Evolutionary conservation across 2,329 filamentous ascomycete species (phyloP), one percentile per base, ranked within the genome.

Genomic region (Penicillium glabrum): DNA sequence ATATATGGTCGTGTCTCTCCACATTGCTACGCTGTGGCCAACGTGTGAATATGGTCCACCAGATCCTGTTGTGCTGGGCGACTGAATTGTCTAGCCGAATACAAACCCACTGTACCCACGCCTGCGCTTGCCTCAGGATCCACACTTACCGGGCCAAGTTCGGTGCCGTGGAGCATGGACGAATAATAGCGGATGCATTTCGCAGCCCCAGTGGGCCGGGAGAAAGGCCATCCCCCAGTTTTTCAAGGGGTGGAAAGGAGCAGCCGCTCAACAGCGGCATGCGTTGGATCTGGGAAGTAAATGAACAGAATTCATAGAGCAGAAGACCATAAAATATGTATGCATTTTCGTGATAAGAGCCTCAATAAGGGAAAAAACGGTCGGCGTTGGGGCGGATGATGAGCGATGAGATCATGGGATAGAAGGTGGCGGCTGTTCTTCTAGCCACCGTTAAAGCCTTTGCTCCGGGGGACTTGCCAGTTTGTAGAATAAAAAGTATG

Each of bases 171-270:
- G 52, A 53, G 31, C 39, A 24, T 33, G 51, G 53, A 50, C 63
- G 63, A 66, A 66, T 66, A 24, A 62, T 29, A 53, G 41, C 16
- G 31, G 26, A 37, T 33, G 29, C 46, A 66, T 66, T 66, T 66
- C 61, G 56, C 57, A 66, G 61, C 58, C 60, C 37, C 41, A 57
- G 61, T 61, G 61, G 58, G 58, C 52, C 59, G 54, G 48, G 39
- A 24, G 43, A 31, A 53, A 49, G 41, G 51, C 47, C 51, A 50
- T 23, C 48, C 39, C 49, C 46, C 29, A 39, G 46, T 49, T 37
- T 51, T 35, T 19, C 16, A 51, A 31, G 26, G 41, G 49, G 39
- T 10, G 19, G 26, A 45, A 45, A 33, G 19, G 37, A 51, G 11
- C 23, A 8, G 19, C 39, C 19, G 9, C 39, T 23, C 39, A 13